Evolutionary conservation across 108 stramenopile genomes (phyloP), one percentile per base, ranked within the genome.

Genomic region (Conticribra guillardii): DNA sequence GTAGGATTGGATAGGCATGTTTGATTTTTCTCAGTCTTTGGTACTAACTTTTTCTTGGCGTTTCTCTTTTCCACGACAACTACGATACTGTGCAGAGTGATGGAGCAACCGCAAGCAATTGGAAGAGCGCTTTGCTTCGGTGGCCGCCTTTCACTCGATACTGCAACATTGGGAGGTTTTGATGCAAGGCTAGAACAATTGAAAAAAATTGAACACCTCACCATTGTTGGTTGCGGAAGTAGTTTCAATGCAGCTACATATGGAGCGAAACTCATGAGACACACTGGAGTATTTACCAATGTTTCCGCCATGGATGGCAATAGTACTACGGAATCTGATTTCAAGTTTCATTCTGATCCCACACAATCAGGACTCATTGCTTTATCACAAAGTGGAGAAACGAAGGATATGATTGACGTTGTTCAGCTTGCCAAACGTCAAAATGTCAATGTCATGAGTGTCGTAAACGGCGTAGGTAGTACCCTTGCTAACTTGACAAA

Each of bases 71-170:
- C 18, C 3, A 22, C n/a, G 21, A 9, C 60, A 96, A n/a, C n/a
- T n/a, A n/a, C n/a, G n/a, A n/a, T n/a, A n/a, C n/a, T n/a, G n/a
- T n/a, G n/a, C n/a, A 67, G 86, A 87, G 81, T 94, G 83, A 69
- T 82, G 80, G 92, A 96, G 63, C 95, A 96, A 81, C 95, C 95
- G 4, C 84, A 91, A 58, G 93, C 90, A 3, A 94, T 92, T 26
- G 90, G 89, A n/a, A 71, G 92, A 7, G 87, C 88, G 28, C 73
- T 88, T 22, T 79, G 81, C 26, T 93, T 76, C 66, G 91, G 91
- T 37, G 88, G 84, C 18, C 79, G 87, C 11, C 71, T 86, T 16
- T 78, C 70, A 1, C 81, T 76, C 5, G 57, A 73, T 24, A 79
- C 57, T 19, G 77, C 85, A 54, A 54, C 71, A 14, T 82, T 87